Conservation (phyloP, 495 filamentous ascomycete genomes). For the Parmelia sp. region DNA sequence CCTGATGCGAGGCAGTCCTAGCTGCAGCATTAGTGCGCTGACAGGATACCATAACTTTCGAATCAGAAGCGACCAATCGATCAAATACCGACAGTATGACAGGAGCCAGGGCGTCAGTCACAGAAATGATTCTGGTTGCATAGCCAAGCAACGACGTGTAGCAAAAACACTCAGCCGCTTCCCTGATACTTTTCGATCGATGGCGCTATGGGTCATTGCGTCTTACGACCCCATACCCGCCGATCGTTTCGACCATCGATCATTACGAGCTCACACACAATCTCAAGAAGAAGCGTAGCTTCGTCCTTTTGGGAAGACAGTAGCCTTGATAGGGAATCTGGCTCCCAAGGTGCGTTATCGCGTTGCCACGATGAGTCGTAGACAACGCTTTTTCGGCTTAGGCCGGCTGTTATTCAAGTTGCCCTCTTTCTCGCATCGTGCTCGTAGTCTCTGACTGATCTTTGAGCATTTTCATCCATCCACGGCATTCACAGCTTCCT, state of each 20-base stretch:
- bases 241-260: neutral
- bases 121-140: neutral
- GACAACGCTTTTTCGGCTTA: neutral
- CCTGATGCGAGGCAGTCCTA: slow-evolving; percentile 4
- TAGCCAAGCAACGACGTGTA: neutral
- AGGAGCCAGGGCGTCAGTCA: neutral
- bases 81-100: neutral
- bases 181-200: neutral
- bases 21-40: slow-evolving; percentile 5
- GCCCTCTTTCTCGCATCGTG: neutral
- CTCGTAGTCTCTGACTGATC: neutral
- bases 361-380: neutral
- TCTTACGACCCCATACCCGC: neutral
- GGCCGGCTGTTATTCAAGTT: neutral
- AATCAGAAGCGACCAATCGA: slow-evolving; percentile 3
- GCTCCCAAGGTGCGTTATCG: neutral
- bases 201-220: neutral
- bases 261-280: neutral
- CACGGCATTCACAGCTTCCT: slow-evolving; percentile 37
- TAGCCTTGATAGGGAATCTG: neutral
- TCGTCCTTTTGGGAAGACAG: neutral
- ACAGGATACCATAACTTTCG: neutral
- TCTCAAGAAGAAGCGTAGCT: neutral
- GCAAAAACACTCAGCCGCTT: neutral
- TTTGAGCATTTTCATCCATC: slow-evolving; percentile 6